Base-by-base conservation (phyloP, 1,284 basidiomycete genomes). In the Pseudozyma tsukubaensis region DNA sequence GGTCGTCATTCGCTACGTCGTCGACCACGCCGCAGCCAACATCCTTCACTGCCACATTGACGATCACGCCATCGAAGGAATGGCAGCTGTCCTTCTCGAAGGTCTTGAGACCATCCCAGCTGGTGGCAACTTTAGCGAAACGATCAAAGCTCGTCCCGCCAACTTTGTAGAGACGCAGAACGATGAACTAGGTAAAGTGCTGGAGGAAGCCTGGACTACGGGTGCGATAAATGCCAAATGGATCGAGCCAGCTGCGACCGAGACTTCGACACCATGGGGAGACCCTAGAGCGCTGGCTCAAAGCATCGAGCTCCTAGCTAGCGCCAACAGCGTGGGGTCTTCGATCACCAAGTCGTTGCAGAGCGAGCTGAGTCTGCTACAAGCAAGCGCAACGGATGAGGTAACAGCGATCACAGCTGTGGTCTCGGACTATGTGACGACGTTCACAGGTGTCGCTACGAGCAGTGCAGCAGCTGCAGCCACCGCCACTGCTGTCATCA, bases 31-130 rank as follows among this genome's bases (percentile, higher is more conserved):
- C 1, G 71, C 71, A 3, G 71, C 75, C 59, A 74, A 73, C 59
- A 68, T 77, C 35, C 56, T 77, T 1, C 75, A 77, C 52, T 77
- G 75, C 24, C 75, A 77, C 50, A 77, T 77, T 14, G 71, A 74
- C 44, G 71, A 77, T 47, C 75, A 77, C 40, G 60, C 55, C 40
- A 74, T 77, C 35, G 66, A 77, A 47, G 75, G 75, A 12, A 77
- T 77, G 75, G 68, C 68, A n/a, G 67, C 75, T 1, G 67, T 77
- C 1, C 44, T 77, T 8, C 71, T 77, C 16, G 75, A 77, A 40
- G 75, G 75, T n/a, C 57, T 77, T 19, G 75, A 77, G 18, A 70
- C 52, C 21, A 56, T 77, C 7, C 74, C 74, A 6, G 49, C 54
- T 5, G 67, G 63, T 4, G 69, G 69, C n/a, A 64, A 72, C 47